A percentile compares a stretch with the other conserved stretches of the same genome.
phyloP scores from a whole-genome alignment of 495 filamentous ascomycete species.

The Immersiella caudata region DNA sequence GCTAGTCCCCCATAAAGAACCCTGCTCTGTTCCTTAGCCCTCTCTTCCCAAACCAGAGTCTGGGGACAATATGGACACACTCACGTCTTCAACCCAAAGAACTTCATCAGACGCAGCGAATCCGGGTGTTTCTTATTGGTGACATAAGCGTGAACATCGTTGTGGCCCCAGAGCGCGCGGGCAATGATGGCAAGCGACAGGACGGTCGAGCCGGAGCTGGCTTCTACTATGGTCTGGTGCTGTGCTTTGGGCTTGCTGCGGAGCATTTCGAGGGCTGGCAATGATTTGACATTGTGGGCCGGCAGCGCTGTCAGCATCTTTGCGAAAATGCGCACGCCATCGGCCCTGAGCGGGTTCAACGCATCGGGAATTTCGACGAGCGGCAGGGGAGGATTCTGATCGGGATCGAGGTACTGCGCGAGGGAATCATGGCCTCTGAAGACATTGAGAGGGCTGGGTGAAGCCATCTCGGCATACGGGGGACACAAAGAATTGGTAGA shows the following conservation, averaged over 20 bases:
- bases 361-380: conserved; percentile 61
- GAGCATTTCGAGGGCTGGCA: conserved; percentile 64
- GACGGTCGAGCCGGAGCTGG: conserved; percentile 65
- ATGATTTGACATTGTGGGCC: conserved; percentile 65
- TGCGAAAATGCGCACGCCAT: conserved; percentile 65
- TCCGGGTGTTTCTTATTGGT: conserved; percentile 63
- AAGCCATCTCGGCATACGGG: background rate
- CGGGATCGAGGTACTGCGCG: conserved; percentile 61
- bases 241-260: conserved; percentile 28
- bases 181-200: conserved; percentile 62
- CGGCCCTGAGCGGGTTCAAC: conserved; percentile 58
- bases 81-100: conserved; percentile 61
- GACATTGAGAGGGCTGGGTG: conserved; percentile 53
- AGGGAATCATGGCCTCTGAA: conserved; percentile 59
- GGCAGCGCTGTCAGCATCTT: conserved; percentile 67
- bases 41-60: background rate
- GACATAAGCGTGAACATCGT: conserved; percentile 58
- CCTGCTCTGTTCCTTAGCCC: conserved; percentile 16
- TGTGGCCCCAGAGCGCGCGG: conserved; percentile 54
- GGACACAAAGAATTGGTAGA: background rate
- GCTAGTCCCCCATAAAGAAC: conserved; percentile 60
- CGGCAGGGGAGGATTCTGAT: conserved; percentile 57
- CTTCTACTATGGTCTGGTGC: conserved; percentile 59
- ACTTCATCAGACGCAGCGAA: conserved; percentile 58
- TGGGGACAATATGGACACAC: background rate